These are phyloP conservation scores for Xylaria intraflava DNA, from an alignment of 495 filamentous ascomycete genomes.

Conservation along the genomic window DNA sequence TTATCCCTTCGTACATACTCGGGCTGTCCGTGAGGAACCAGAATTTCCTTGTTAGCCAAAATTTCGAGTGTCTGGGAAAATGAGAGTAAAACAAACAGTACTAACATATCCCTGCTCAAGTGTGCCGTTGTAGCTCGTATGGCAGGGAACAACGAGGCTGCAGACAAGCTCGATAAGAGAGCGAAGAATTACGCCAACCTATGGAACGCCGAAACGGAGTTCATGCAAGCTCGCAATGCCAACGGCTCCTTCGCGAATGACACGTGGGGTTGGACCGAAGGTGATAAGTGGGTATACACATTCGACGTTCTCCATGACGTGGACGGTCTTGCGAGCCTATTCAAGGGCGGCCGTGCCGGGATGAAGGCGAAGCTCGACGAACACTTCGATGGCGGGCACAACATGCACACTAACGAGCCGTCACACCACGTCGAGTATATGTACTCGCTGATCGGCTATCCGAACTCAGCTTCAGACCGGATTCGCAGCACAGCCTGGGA, in stretches of 20 bases:
- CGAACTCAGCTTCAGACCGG: constrained; percentile 15
- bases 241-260: constrained; percentile 27
- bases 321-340: constrained; percentile 19
- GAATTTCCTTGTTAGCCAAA: not conserved
- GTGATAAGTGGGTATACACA: constrained; percentile 29
- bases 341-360: constrained; percentile 18
- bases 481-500: constrained; percentile 22
- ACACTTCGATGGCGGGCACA: constrained; percentile 27
- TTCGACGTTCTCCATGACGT: constrained; percentile 28
- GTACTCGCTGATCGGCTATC: constrained; percentile 25
- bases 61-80: too few species aligned
- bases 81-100: too few species aligned
- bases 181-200: constrained; percentile 23
- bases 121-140: constrained; percentile 24
- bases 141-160: constrained; percentile 13
- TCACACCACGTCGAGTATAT: constrained; percentile 29
- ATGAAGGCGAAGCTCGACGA: constrained; percentile 27
- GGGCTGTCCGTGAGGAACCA: not conserved
- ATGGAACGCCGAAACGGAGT: constrained; percentile 25
- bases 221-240: constrained; percentile 28
- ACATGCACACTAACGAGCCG: constrained; percentile 31
- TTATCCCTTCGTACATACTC: not conserved
- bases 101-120: not conserved
- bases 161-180: constrained; percentile 13
- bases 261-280: constrained; percentile 28